These are phyloP conservation scores for Geranium incanum DNA, from an alignment of 441 rosid genomes.

Conservation along the genomic window DNA sequence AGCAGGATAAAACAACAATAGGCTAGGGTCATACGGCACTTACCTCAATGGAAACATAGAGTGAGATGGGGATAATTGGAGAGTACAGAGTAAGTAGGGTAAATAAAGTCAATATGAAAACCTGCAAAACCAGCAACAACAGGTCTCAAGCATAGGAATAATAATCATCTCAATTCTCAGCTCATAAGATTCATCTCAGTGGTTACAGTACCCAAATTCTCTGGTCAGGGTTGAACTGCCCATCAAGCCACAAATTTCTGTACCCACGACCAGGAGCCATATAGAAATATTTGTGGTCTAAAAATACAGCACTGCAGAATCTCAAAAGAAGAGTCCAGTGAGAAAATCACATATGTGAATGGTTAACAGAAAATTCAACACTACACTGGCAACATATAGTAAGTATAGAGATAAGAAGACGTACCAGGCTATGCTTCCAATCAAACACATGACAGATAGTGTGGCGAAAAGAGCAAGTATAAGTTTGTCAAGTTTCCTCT, in stretches of 20 bases:
- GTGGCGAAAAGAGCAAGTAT: conserved; percentile 79
- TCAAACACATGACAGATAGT: conserved; percentile 74
- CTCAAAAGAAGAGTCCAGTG: conserved; percentile 10
- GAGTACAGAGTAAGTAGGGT: conserved; percentile 93
- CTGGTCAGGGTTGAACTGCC: conserved; percentile 56
- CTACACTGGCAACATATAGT: neutral
- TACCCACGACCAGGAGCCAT: conserved; percentile 42
- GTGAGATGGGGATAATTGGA: conserved; percentile 89
- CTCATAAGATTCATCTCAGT: conserved; percentile 3
- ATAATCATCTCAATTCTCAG: neutral
- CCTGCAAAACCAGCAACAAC: conserved; percentile 42
- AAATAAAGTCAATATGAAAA: conserved; percentile 66
- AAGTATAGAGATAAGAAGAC: conserved; percentile 17
- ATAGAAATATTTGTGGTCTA: conserved; percentile 58
- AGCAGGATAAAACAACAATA: conserved; percentile 14
- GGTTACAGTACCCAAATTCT: conserved; percentile 48
- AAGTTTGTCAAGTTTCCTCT: conserved; percentile 98
- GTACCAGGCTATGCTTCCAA: conserved; percentile 92
- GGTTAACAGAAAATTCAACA: neutral
- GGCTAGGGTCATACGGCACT: conserved; percentile 16
- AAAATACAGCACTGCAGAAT: conserved; percentile 75
- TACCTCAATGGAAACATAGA: conserved; percentile 98
- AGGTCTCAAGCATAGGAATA: conserved; percentile 17
- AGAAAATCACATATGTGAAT: conserved; percentile 5
- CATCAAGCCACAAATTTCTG: conserved; percentile 27